Evolutionary conservation across 2,329 filamentous ascomycete species (phyloP), one percentile per base, ranked within the genome.

Genomic region (Emmonsiellopsis sp.): DNA sequence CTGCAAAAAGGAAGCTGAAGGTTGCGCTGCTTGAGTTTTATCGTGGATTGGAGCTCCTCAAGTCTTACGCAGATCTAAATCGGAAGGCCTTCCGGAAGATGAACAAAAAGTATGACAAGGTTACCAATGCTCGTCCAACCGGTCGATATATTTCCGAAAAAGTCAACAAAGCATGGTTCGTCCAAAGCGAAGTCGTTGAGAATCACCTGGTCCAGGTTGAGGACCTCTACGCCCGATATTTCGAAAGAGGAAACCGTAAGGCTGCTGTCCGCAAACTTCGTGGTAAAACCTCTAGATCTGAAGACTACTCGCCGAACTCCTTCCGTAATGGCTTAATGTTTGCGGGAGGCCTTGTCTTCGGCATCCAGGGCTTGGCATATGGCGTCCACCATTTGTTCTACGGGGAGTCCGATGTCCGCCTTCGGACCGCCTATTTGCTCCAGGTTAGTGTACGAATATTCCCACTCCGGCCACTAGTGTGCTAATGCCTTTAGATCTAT

Each of bases 21-120:
- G 74, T 88, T 47, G 93, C 93, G 0, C 71, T 97, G 49, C 87
- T 95, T 63, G 93, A 97, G 67, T 95, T 90, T 67, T 97, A 98
- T 67, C 85, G 92, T 17, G 86, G 88, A 0, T 77, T 98, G 11
- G 93, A 98, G 66, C 75, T 97, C 45, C 78, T 98, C 55, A 97
- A 96, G 71, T 87, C 88, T 0, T 98, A 95, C 63, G 86, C 90
- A 1, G 74, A 95, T 21, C 77, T 96, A 11, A 98, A 98, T 68
- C 82, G 89, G 48, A 95, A 89, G 0, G 93, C 90, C 0, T 97
- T 97, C 65, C 85, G 91, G 34, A 98, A 98, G 69, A 89, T 98
- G 65, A 96, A 95, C 72, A 98, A 98, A 70, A 98, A 98, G 71
- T 97, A 94, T 67, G 91, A 97, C 76, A 98, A 97, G 72, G 83